These are phyloP conservation scores for Chalciporus chontae DNA, from an alignment of 768 basidiomycete species.

Conservation along the genomic window DNA sequence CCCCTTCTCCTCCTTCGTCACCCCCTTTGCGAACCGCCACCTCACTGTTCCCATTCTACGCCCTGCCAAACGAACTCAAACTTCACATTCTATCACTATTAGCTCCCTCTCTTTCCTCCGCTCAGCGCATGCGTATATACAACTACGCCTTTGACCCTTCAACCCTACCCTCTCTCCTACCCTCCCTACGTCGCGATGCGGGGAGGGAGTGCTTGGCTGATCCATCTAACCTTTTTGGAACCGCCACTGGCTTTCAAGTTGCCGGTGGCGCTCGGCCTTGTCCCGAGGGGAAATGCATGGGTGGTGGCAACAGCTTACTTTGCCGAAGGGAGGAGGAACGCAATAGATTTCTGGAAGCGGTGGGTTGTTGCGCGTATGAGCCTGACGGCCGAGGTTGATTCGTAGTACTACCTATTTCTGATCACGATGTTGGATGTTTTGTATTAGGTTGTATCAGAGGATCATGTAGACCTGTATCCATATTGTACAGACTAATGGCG, in stretches of 20 bases:
- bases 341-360: constrained; percentile 38
- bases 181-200: constrained; percentile 25
- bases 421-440: neutral
- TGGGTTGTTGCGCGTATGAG: constrained; percentile 49
- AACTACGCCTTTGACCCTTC: constrained; percentile 45
- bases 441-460: neutral
- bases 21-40: constrained; percentile 14
- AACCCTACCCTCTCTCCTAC: constrained; percentile 46
- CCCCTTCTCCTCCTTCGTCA: constrained; percentile 13
- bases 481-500: neutral
- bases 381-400: constrained; percentile 17
- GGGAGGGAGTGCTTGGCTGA: constrained; percentile 20
- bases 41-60: constrained; percentile 34
- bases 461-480: constrained; percentile 9
- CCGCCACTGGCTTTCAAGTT: constrained; percentile 10
- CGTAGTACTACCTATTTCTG: neutral
- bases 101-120: constrained; percentile 52
- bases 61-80: constrained; percentile 56
- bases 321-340: constrained; percentile 43
- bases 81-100: constrained; percentile 53
- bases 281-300: constrained; percentile 39
- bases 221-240: constrained; percentile 15
- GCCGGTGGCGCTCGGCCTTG: constrained; percentile 21
- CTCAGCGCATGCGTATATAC: constrained; percentile 54
- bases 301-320: constrained; percentile 34